These are phyloP conservation scores for Magnolia kwangsiensis DNA, from an alignment of 164 flowering plant genomes.

Conservation along the genomic window DNA sequence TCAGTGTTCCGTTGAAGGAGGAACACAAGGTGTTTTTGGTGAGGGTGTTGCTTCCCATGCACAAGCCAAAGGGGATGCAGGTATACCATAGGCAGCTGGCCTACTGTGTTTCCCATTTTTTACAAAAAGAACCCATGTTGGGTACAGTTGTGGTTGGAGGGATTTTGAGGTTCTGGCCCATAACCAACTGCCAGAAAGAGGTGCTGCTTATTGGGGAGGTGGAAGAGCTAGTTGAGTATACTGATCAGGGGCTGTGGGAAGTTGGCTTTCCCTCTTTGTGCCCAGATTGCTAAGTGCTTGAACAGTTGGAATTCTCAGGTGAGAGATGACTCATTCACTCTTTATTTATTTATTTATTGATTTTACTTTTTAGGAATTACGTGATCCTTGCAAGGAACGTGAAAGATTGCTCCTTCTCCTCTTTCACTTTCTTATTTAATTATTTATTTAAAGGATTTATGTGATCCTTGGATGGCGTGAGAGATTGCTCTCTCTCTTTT, in stretches of 20 bases:
- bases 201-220: constrained; percentile 58
- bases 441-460: too few relatives aligned
- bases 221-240: constrained; percentile 64
- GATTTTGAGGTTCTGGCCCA: constrained; percentile 65
- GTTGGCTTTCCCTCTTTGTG: constrained; percentile 54
- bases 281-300: constrained; percentile 46
- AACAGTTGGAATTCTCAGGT: constrained; percentile 76
- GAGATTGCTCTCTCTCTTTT: too few relatives aligned
- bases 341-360: not conserved
- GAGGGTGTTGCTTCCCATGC: constrained; percentile 65
- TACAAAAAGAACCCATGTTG: constrained; percentile 68
- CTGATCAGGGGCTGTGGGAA: constrained; percentile 43
- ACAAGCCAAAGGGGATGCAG: constrained; percentile 60
- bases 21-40: constrained; percentile 71
- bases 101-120: constrained; percentile 72
- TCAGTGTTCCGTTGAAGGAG: constrained; percentile 67
- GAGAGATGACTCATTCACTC: not conserved
- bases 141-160: constrained; percentile 51
- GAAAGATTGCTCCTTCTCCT: too few relatives aligned
- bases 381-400: too few relatives aligned
- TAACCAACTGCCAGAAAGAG: constrained; percentile 66
- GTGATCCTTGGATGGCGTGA: too few relatives aligned
- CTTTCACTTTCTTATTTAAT: too few relatives aligned
- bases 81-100: constrained; percentile 61
- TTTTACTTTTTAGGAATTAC: too few relatives aligned